A percentile compares a stretch with the other conserved stretches of the same genome.
Conservation (phyloP, 352 stramenopile genomes). For the Pseudoperonospora humuli region DNA sequence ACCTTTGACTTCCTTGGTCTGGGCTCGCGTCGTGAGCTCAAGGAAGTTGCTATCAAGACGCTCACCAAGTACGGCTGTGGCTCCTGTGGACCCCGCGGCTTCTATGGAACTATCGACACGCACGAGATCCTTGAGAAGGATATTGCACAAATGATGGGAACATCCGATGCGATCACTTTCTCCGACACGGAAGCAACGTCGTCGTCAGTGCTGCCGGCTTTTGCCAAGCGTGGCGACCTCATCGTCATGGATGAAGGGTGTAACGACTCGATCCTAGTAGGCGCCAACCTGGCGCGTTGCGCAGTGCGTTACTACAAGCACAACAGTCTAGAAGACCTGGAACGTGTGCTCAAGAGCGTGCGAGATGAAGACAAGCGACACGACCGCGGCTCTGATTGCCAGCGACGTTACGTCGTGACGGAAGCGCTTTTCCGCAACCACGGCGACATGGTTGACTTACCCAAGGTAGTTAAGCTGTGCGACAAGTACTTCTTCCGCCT, state of each 20-base stretch:
- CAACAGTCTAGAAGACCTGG: constrained; percentile 96
- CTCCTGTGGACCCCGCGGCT: constrained; percentile 95
- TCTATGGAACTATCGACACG: constrained; percentile 97
- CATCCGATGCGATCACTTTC: constrained; percentile 94
- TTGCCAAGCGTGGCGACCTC: constrained; percentile 95
- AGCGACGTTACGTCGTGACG: constrained; percentile 95
- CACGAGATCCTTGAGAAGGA: constrained; percentile 88
- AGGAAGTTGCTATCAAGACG: constrained; percentile 83
- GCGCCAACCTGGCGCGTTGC: constrained; percentile 90
- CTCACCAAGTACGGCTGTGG: constrained; percentile 96
- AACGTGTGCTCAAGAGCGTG: constrained; percentile 86
- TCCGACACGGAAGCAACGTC: constrained; percentile 93
- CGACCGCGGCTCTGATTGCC: constrained; percentile 63
- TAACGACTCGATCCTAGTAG: constrained; percentile 91
- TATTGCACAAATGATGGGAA: constrained; percentile 89
- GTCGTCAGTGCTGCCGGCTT: constrained; percentile 93
- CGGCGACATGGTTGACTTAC: constrained; percentile 92
- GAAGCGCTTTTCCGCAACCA: constrained; percentile 98
- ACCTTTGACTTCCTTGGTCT: constrained; percentile 96
- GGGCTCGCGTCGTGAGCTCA: constrained; percentile 74
- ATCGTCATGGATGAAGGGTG: constrained; percentile 94
- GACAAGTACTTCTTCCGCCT: constrained; percentile 81
- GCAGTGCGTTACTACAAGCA: constrained; percentile 95
- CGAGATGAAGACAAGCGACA: constrained; percentile 86
- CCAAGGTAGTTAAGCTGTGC: constrained; percentile 90